Evolutionary conservation across 108 stramenopile genomes (phyloP).

Genomic region (Cyclotella sp.): DNA sequence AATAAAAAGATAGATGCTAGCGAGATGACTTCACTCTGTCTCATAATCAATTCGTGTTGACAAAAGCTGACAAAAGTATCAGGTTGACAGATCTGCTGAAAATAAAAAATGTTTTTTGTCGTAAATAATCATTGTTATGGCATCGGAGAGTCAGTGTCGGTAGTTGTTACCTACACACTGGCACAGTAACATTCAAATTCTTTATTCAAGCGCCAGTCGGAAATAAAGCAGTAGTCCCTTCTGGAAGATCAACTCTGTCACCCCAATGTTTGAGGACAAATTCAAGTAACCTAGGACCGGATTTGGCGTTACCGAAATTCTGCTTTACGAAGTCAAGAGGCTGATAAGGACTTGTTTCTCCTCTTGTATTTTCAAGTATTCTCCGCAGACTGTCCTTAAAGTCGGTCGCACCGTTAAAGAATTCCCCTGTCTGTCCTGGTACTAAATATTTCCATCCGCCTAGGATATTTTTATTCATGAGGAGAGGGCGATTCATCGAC

Average conservation of each 20-base stretch:
- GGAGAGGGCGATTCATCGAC: conserved; percentile 48
- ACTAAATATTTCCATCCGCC: conserved; percentile 58
- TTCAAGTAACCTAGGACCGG: conserved; percentile 33
- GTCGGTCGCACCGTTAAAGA: conserved; percentile 50
- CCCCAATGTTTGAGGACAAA: conserved; percentile 42
- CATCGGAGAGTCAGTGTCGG: too few relatives aligned
- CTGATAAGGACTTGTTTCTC: conserved; percentile 34
- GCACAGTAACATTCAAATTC: not conserved
- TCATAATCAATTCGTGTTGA: too few relatives aligned
- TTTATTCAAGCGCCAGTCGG: conserved; percentile 42
- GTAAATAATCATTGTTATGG: too few relatives aligned
- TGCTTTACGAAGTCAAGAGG: conserved; percentile 31
- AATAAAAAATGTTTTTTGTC: too few relatives aligned
- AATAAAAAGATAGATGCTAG: too few relatives aligned
- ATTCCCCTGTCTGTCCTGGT: conserved; percentile 51
- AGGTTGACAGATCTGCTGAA: too few relatives aligned
- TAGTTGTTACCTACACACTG: too few relatives aligned
- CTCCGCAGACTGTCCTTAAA: conserved; percentile 35
- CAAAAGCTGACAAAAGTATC: too few relatives aligned
- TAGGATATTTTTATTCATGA: conserved; percentile 57
- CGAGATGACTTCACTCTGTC: too few relatives aligned
- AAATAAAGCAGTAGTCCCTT: conserved; percentile 33
- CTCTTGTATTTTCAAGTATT: conserved; percentile 50
- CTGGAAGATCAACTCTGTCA: conserved; percentile 34
- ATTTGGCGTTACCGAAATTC: conserved; percentile 35